Percentiles rank a stretch among this genome's conserved stretches.
phyloP scores from a whole-genome alignment of 768 basidiomycete genomes.

The Cystofilobasidium bisporidii region DNA sequence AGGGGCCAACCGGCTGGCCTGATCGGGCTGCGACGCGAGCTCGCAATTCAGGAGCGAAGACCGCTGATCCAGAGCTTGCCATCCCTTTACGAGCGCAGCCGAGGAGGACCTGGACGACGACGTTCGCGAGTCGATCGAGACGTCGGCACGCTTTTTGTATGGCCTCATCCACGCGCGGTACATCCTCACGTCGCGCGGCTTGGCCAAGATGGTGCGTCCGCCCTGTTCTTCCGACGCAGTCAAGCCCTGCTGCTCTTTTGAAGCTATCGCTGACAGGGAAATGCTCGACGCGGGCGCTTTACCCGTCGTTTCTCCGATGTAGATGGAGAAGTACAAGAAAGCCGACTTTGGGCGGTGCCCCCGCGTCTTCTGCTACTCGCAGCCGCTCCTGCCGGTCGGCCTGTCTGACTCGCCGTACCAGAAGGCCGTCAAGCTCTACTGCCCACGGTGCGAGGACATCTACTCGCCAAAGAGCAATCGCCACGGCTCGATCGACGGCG shows the following conservation, averaged over 20 bases:
- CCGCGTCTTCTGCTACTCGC: constrained; percentile 86
- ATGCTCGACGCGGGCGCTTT: no score
- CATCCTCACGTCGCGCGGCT: constrained; percentile 87
- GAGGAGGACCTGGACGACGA: constrained; percentile 88
- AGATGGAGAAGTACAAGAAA: constrained; percentile 91
- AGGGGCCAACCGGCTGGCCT: no score
- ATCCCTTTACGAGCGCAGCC: constrained; percentile 45
- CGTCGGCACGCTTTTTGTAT: constrained; percentile 84
- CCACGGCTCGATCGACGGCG: constrained; percentile 95
- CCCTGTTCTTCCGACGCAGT: background rate
- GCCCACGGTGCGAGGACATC: constrained; percentile 95
- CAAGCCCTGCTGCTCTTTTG: background rate
- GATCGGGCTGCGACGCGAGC: no score
- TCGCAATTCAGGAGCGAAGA: no score
- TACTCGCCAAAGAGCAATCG: constrained; percentile 95
- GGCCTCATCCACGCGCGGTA: constrained; percentile 94
- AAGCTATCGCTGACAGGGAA: no score
- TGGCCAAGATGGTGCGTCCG: constrained; percentile 78
- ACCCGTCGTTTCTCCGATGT: no score
- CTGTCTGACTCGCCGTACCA: constrained; percentile 96
- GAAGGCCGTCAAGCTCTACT: constrained; percentile 97
- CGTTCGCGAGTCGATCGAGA: constrained; percentile 78
- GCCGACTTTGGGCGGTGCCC: constrained; percentile 98
- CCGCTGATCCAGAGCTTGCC: no score
- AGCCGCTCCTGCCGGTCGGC: constrained; percentile 92